A percentile compares a stretch with the other conserved stretches of the same genome.
These are phyloP conservation scores for Leishmania turanica DNA, from an alignment of 208 protist genomes.

Conservation along the genomic window DNA sequence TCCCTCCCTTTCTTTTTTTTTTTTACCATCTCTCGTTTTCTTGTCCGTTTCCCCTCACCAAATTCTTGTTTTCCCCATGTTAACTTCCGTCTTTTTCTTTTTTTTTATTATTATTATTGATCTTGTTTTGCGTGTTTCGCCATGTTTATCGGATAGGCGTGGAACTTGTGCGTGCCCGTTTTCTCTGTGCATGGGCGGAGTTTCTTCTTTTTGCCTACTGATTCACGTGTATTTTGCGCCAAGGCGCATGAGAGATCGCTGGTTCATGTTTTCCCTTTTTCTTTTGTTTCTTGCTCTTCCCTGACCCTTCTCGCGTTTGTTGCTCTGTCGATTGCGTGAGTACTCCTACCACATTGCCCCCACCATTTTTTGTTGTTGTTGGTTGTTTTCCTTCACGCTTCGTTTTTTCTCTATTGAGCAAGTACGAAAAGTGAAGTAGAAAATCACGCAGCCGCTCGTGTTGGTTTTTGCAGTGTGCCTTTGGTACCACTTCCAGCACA, in stretches of 20 bases:
- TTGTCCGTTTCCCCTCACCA: slow-evolving; percentile 3
- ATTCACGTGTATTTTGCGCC: background rate
- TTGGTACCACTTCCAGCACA: background rate
- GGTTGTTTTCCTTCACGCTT: background rate
- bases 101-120: no score
- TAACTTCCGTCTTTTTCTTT: no score
- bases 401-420: background rate
- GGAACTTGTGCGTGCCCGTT: no score
- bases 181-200: no score
- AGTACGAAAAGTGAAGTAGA: background rate
- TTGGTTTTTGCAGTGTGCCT: background rate
- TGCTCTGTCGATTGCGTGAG: background rate
- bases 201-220: background rate
- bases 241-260: background rate
- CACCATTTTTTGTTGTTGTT: background rate
- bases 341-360: background rate
- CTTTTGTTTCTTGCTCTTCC: background rate
- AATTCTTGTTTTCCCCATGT: background rate
- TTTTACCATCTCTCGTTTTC: background rate
- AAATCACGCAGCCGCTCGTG: background rate
- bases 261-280: background rate
- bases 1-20: no score
- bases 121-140: background rate
- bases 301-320: background rate
- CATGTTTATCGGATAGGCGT: background rate